Evolutionary conservation across 2,329 filamentous ascomycete species (phyloP), one percentile per base, ranked within the genome.

Genomic region (Rasamsonia emersonii): DNA sequence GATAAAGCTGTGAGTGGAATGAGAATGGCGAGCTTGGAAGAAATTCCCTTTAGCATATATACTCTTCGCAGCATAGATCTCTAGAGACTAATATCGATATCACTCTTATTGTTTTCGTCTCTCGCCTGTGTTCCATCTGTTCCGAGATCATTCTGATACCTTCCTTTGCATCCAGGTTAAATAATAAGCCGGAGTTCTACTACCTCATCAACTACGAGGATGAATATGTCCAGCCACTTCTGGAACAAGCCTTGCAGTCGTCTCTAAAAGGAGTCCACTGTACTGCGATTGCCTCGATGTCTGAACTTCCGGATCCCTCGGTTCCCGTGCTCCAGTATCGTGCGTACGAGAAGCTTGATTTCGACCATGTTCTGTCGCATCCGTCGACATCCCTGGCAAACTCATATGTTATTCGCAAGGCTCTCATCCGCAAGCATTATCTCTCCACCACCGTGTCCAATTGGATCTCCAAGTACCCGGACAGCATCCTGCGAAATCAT

Each of bases 391-490:
- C 72, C 8, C 67, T 94, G 2, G 70, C 84, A 45, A 96, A 95
- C 60, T 84, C 85, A 51, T 96, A 95, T 59, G 74, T 95, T 52
- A 93, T 96, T 54, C 82, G 91, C 49, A 96, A 96, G 66, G 91
- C 91, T 0, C 69, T 98, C 13, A 96, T 96, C 47, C 77, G 91
- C 37, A 98, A 98, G 60, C 91, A 98, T 57, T 96, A 91, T 54
- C 72, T 98, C 3, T 80, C 82, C 3, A 76, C 79, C 13, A 95
- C 88, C 0, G 75, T 94, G 14, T 73, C 82, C 28, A 80, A 83
- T 52, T 96, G 88, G 86, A 67, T 83, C 4, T 77, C 79, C 23
- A 98, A 98, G 58, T 71, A 91, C 46, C 86, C 89, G 0, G 59
- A 69, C 1, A 85, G 79, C 7, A 58, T 79, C 4, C 67, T 98